phyloP scores from a whole-genome alignment of 371 early-diverging fungal genomes.

The Actinomucor elegans region DNA sequence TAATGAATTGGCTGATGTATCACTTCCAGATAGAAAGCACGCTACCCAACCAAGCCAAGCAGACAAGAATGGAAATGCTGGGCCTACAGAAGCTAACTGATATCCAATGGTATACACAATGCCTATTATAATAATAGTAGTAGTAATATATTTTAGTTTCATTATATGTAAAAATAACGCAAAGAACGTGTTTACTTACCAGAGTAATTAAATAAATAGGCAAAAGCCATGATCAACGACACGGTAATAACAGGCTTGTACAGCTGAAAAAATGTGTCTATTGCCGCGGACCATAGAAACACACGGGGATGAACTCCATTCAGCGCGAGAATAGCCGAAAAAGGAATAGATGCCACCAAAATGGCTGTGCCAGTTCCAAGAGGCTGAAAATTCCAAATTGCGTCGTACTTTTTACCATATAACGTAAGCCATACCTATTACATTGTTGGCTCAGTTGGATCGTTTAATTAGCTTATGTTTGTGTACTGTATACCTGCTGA shows the following conservation, averaged over 20 bases:
- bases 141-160: background rate
- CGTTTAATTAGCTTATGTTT: background rate
- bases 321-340: conserved; percentile 24
- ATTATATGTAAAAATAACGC: background rate
- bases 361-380: conserved; percentile 46
- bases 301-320: conserved; percentile 21
- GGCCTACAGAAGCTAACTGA: conserved; percentile 36
- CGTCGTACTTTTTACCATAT: conserved; percentile 40
- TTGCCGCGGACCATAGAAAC: conserved; percentile 11
- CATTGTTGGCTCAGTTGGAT: no score
- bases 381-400: conserved; percentile 45
- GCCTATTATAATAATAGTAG: conserved; percentile 12
- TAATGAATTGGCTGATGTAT: conserved; percentile 39
- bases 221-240: conserved; percentile 45
- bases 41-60: conserved; percentile 47
- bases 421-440: conserved; percentile 36
- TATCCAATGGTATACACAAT: conserved; percentile 47
- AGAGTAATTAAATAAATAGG: conserved; percentile 46
- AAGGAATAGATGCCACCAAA: conserved; percentile 23
- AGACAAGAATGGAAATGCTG: conserved; percentile 44
- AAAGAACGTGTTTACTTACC: conserved; percentile 4
- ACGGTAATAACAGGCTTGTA: conserved; percentile 39
- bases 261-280: conserved; percentile 35
- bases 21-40: conserved; percentile 49
- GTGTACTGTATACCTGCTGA: conserved; percentile 18